These are phyloP conservation scores for Naganishia albida DNA, from an alignment of 1,284 basidiomycete genomes.

Conservation along the genomic window DNA sequence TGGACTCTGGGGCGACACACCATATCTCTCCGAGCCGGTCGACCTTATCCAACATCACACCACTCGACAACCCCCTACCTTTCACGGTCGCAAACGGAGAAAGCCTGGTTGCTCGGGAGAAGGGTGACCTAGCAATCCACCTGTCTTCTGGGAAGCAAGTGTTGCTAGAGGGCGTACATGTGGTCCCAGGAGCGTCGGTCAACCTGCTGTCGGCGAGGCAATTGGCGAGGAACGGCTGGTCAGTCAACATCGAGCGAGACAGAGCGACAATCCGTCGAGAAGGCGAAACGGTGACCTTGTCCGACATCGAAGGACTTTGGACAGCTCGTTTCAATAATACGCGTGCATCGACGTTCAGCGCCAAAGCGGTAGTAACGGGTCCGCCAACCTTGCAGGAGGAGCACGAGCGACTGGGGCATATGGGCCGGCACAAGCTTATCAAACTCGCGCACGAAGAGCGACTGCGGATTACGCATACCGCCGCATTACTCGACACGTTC, in stretches of 20 bases:
- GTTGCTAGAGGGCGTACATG: not conserved
- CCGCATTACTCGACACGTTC: constrained; percentile 10
- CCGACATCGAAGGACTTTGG: not conserved
- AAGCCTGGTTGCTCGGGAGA: not conserved
- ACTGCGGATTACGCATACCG: constrained; percentile 5
- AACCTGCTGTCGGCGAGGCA: constrained; percentile 6
- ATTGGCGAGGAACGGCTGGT: not conserved
- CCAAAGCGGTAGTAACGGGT: not conserved
- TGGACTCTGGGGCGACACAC: constrained; percentile 20
- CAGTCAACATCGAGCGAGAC: not conserved
- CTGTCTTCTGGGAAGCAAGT: not conserved
- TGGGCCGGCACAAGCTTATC: not conserved
- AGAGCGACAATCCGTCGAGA: not conserved
- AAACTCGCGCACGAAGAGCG: not conserved
- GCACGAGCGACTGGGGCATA: not conserved
- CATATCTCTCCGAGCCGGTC: constrained; percentile 4
- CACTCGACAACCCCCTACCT: not conserved
- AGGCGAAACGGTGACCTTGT: not conserved
- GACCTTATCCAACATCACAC: not conserved
- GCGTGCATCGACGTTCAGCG: not conserved
- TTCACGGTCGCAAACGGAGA: not conserved
- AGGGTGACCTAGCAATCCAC: not conserved
- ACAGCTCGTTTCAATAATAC: not conserved
- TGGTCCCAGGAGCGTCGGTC: not conserved
- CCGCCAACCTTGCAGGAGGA: not conserved